These are phyloP conservation scores for Solanum appendiculatum DNA, from an alignment of 257 asterid species.

Conservation along the genomic window DNA sequence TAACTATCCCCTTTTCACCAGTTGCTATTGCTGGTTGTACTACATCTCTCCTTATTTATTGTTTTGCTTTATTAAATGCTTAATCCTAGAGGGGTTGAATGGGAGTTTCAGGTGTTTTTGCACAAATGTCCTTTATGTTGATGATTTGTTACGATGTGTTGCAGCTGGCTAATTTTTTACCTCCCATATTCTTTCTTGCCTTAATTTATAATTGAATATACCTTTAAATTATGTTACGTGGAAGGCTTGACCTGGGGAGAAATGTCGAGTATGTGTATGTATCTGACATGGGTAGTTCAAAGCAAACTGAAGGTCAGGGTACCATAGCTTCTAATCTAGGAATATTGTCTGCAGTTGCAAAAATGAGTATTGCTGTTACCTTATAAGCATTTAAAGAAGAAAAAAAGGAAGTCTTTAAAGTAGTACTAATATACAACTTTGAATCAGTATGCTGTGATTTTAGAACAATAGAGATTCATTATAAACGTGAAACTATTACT, in stretches of 20 bases:
- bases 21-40: background rate
- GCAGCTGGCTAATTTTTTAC: background rate
- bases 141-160: background rate
- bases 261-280: background rate
- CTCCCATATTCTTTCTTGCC: background rate
- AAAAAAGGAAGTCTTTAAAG: background rate
- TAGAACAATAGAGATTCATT: background rate
- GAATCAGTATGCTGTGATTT: background rate
- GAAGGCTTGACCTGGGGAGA: background rate
- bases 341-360: background rate
- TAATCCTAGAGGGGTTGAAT: background rate
- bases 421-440: background rate
- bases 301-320: background rate
- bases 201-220: background rate
- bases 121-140: background rate
- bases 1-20: constrained; percentile 11
- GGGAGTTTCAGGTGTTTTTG: background rate
- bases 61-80: background rate
- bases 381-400: background rate
- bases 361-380: background rate
- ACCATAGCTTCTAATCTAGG: background rate
- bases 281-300: background rate
- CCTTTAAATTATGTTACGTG: background rate
- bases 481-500: background rate
- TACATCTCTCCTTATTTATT: background rate